Evolutionary conservation across 2,329 filamentous ascomycete genomes (phyloP).

Genomic region (Epichloe aotearoae): DNA sequence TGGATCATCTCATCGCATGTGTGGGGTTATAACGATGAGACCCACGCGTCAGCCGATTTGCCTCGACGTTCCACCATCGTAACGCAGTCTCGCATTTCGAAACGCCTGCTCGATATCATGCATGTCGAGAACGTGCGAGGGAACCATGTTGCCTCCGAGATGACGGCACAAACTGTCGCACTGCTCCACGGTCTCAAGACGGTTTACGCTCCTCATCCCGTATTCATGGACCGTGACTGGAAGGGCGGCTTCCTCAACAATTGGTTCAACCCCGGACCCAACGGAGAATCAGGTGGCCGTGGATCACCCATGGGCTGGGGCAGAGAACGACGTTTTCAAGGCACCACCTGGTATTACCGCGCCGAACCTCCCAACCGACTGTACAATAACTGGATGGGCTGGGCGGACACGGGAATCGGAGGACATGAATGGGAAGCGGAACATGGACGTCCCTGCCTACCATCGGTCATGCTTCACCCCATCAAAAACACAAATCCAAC

Average conservation of each 20-base stretch:
- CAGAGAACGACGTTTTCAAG: slow-evolving; percentile 41
- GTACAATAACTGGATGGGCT: slow-evolving; percentile 52
- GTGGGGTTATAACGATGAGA: slow-evolving; percentile 47
- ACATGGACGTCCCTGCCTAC: slow-evolving; percentile 44
- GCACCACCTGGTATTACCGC: slow-evolving; percentile 49
- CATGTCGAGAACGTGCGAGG: slow-evolving; percentile 61
- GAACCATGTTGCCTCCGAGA: slow-evolving; percentile 67
- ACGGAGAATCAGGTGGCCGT: slow-evolving; percentile 38
- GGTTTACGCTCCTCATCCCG: slow-evolving; percentile 64
- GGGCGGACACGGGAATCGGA: slow-evolving; percentile 40
- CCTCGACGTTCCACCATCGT: slow-evolving; percentile 67
- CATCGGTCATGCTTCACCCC: slow-evolving; percentile 45
- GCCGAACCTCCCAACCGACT: slow-evolving; percentile 42
- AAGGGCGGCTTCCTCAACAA: slow-evolving; percentile 35
- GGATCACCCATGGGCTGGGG: slow-evolving; percentile 48
- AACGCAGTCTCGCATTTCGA: slow-evolving; percentile 62
- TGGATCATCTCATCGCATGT: slow-evolving; percentile 60
- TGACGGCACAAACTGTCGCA: slow-evolving; percentile 61
- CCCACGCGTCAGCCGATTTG: slow-evolving; percentile 38
- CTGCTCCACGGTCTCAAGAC: slow-evolving; percentile 69
- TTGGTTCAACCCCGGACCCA: slow-evolving; percentile 47
- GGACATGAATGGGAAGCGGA: slow-evolving; percentile 41
- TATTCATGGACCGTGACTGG: slow-evolving; percentile 70
- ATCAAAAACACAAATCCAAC: slow-evolving; percentile 45
- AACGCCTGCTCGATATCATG: slow-evolving; percentile 60